Conservation (phyloP, 176 grass and related monocot genomes). For the Eragrostis nindensis region DNA sequence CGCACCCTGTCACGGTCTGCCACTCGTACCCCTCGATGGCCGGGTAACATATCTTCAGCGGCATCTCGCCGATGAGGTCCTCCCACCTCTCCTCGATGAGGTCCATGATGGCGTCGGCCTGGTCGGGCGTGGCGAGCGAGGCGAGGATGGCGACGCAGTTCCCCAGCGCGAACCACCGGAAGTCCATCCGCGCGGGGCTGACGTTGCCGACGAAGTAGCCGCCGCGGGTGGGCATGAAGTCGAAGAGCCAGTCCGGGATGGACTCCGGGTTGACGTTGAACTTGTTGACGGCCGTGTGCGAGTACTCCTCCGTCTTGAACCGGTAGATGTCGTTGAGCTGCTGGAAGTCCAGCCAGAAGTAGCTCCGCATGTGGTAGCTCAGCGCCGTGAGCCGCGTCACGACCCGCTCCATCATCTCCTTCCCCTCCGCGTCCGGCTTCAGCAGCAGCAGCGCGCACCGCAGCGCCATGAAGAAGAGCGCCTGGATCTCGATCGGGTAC, state of each 20-base stretch:
- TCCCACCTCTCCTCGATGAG: constrained; percentile 91
- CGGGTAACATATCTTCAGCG: constrained; percentile 90
- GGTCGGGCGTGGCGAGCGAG: constrained; percentile 84
- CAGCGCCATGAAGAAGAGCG: constrained; percentile 91
- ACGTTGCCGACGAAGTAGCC: constrained; percentile 97
- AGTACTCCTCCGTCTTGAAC: constrained; percentile 96
- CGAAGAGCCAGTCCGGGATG: constrained; percentile 93
- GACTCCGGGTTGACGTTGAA: constrained; percentile 99
- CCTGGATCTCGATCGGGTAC: constrained; percentile 94
- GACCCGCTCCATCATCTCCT: constrained; percentile 76
- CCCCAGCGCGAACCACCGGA: constrained; percentile 91
- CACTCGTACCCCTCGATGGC: constrained; percentile 82
- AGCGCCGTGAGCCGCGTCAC: constrained; percentile 82
- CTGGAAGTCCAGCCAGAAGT: constrained; percentile 94
- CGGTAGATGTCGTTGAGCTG: constrained; percentile 87
- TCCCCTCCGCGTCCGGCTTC: constrained; percentile 68
- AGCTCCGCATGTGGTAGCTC: constrained; percentile 87
- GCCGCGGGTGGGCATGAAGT: constrained; percentile 88
- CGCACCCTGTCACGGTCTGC: constrained; percentile 80
- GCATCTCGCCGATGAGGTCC: constrained; percentile 86
- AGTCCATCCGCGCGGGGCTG: constrained; percentile 92
- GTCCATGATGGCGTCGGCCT: constrained; percentile 89
- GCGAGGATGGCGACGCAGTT: constrained; percentile 90
- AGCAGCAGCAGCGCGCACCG: constrained; percentile 79
- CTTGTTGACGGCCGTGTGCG: constrained; percentile 98